Percentiles rank a stretch among this genome's conserved stretches.
Conservation (phyloP, 2,329 filamentous ascomycete genomes). For the Nemania bipapillata region DNA sequence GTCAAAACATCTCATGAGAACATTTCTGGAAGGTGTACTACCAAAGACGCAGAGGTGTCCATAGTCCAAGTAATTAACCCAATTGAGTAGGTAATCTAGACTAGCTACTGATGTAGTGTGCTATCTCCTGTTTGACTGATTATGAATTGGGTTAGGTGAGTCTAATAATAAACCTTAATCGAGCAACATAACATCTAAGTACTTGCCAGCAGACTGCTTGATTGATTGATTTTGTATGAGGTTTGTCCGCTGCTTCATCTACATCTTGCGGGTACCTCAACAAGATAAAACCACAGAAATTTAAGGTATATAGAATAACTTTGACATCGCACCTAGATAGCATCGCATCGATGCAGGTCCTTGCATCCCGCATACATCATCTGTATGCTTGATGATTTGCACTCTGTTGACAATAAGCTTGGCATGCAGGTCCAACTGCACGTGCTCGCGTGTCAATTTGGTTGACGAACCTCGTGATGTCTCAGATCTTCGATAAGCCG, state of each 20-base stretch:
- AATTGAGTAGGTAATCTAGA: neutral
- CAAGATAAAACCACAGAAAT: no score
- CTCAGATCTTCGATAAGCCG: neutral
- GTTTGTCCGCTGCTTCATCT: no score
- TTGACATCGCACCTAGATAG: neutral
- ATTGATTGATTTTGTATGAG: no score
- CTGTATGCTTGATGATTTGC: neutral
- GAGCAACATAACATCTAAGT: neutral
- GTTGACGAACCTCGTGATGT: neutral
- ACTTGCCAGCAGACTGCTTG: no score
- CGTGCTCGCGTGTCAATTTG: no score
- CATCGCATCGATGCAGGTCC: neutral
- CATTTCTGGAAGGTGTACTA: neutral
- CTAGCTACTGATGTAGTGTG: no score
- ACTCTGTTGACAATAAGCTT: neutral
- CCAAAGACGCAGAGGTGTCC: neutral
- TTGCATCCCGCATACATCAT: neutral
- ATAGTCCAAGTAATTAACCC: neutral
- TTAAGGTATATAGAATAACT: neutral
- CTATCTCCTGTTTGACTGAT: no score
- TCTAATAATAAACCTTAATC: neutral
- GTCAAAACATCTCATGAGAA: neutral
- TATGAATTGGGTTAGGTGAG: neutral
- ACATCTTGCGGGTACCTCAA: no score
- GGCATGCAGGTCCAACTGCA: slow-evolving; percentile 11